Percentiles rank a stretch among this genome's conserved stretches.
Evolutionary conservation across 768 basidiomycete species (phyloP).

Genomic region (Boletellus ananiceps): DNA sequence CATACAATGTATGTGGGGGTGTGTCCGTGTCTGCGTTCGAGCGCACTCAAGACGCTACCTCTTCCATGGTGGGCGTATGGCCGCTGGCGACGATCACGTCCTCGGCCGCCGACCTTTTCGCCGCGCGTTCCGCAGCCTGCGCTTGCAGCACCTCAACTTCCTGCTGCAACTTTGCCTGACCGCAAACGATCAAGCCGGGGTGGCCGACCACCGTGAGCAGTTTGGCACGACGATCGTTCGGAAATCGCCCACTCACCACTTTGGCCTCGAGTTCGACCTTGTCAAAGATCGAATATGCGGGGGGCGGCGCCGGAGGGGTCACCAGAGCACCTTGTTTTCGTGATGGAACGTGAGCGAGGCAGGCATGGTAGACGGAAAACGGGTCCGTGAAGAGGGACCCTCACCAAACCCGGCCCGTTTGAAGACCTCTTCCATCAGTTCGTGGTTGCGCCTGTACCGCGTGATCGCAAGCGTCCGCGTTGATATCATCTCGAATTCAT

Average conservation of each 20-base stretch:
- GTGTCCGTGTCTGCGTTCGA: too few relatives aligned
- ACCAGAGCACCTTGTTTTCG: slow-evolving; percentile 41
- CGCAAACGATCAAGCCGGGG: too few relatives aligned
- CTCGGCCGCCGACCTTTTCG: slow-evolving; percentile 27
- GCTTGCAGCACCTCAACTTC: slow-evolving; percentile 56
- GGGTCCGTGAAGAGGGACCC: too few relatives aligned
- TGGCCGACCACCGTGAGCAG: background rate
- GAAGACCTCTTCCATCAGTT: slow-evolving; percentile 82
- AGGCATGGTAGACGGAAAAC: too few relatives aligned
- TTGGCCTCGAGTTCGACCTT: slow-evolving; percentile 53
- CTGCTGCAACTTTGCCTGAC: slow-evolving; percentile 50
- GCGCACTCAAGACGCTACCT: slow-evolving; percentile 15
- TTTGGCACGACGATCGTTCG: background rate
- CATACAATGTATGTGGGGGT: too few relatives aligned
- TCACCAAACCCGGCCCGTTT: slow-evolving; percentile 62
- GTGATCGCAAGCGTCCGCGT: slow-evolving; percentile 66
- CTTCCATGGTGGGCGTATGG: slow-evolving; percentile 30
- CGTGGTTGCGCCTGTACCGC: slow-evolving; percentile 77
- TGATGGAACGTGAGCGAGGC: background rate
- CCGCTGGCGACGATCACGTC: slow-evolving; percentile 30
- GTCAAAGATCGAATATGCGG: slow-evolving; percentile 62
- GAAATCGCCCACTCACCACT: slow-evolving; percentile 37
- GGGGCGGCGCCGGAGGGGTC: slow-evolving; percentile 34
- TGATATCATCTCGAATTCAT: slow-evolving; percentile 68
- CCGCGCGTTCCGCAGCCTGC: slow-evolving; percentile 43